phyloP scores from a whole-genome alignment of 345 rosid genomes.

The Syzygium grande region DNA sequence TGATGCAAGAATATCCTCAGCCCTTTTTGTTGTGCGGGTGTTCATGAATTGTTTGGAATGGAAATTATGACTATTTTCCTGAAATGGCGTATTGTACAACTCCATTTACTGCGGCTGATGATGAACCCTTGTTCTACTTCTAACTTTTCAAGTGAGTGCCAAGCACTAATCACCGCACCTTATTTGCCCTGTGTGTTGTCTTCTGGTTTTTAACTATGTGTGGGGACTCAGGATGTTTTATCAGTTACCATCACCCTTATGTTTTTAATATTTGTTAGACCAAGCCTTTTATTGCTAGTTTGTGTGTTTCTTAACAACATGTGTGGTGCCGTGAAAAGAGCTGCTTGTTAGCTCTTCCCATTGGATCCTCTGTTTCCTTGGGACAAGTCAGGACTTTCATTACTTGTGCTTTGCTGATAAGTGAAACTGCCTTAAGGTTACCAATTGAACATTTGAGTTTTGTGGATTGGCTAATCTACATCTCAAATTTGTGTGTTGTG shows the following conservation, averaged over 20 bases:
- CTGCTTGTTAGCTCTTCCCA: not conserved
- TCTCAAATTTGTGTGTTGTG: not conserved
- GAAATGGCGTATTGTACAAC: not conserved
- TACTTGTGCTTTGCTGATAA: not conserved
- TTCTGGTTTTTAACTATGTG: not conserved
- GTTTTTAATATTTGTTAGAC: not conserved
- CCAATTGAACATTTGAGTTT: not conserved
- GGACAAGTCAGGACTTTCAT: not conserved
- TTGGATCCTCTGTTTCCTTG: not conserved
- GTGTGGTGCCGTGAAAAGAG: not conserved
- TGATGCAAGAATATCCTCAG: not conserved
- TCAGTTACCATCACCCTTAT: not conserved
- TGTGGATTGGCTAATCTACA: not conserved
- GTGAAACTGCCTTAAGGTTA: not conserved
- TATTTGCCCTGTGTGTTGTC: not conserved
- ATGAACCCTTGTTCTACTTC: not conserved
- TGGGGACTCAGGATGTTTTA: not conserved
- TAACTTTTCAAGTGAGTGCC: not conserved
- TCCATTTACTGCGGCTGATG: not conserved
- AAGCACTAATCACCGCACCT: not conserved
- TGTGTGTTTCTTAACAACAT: not conserved
- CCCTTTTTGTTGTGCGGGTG: not conserved
- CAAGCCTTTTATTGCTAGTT: not conserved
- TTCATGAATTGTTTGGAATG: not conserved
- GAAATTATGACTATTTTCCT: not conserved